phyloP scores from a whole-genome alignment of 2,329 filamentous ascomycete genomes.

The Calcarisporium arbuscula region DNA sequence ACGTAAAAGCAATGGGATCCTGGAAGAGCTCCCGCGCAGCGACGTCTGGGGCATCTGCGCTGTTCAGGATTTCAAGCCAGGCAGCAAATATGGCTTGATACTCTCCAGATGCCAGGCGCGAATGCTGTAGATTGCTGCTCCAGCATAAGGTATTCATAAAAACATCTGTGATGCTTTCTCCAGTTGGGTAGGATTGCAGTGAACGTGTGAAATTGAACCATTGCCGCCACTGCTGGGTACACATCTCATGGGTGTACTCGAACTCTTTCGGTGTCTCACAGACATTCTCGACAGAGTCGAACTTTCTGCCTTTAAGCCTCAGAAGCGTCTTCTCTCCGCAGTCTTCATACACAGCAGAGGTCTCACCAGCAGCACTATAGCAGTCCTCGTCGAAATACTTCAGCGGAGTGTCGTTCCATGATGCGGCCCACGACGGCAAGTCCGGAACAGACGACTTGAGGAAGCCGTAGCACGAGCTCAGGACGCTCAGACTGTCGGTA shows the following conservation, averaged over 20 bases:
- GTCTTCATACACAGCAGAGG: not conserved
- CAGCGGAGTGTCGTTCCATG: constrained; percentile 6
- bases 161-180: too few species aligned
- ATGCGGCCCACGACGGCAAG: not conserved
- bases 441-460: not conserved
- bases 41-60: too few species aligned
- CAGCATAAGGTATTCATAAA: too few species aligned
- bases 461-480: constrained; percentile 5
- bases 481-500: not conserved
- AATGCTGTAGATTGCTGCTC: too few species aligned
- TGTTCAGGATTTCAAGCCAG: too few species aligned
- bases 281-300: not conserved
- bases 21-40: not conserved
- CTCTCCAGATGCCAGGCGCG: too few species aligned
- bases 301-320: constrained; percentile 1
- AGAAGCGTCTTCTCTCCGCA: not conserved
- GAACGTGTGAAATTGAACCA: constrained; percentile 1
- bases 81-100: too few species aligned
- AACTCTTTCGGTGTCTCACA: not conserved
- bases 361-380: constrained; percentile 1
- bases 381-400: constrained; percentile 1
- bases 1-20: not conserved
- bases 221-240: constrained; percentile 3
- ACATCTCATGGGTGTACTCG: constrained; percentile 3
- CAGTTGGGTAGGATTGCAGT: constrained; percentile 1